A percentile compares a stretch with the other conserved stretches of the same genome.
Conservation (phyloP, 2,329 filamentous ascomycete genomes). For the Orbilia javanica region DNA sequence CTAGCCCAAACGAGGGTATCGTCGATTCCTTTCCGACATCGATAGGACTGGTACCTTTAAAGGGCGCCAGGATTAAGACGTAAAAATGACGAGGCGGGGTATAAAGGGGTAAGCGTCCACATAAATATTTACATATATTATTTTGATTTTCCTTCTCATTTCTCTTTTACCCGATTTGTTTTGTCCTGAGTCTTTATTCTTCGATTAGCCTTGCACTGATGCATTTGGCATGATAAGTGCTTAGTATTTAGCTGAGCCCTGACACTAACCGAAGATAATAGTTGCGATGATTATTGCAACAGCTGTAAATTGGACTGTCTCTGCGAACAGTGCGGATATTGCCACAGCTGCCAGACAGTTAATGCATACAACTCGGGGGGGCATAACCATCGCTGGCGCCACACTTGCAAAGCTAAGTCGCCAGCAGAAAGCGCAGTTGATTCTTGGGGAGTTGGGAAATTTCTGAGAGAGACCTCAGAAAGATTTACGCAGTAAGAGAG, state of each 20-base stretch:
- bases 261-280: too few relatives aligned
- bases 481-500: slow-evolving; percentile 19
- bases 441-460: background rate
- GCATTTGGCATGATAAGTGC: too few relatives aligned
- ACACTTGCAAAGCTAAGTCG: slow-evolving; percentile 11
- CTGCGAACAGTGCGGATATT: slow-evolving; percentile 32
- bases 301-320: slow-evolving; percentile 22
- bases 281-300: slow-evolving; percentile 2
- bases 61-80: background rate
- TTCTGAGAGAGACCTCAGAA: slow-evolving; percentile 18
- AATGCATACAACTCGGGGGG: background rate
- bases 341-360: slow-evolving; percentile 20
- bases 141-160: too few relatives aligned
- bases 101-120: slow-evolving; percentile 6
- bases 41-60: too few relatives aligned
- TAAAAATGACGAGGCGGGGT: background rate
- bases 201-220: too few relatives aligned
- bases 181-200: too few relatives aligned
- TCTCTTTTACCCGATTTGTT: too few relatives aligned
- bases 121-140: background rate
- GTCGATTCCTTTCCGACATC: too few relatives aligned
- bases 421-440: background rate
- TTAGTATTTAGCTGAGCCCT: too few relatives aligned
- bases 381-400: background rate
- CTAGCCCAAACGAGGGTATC: too few relatives aligned